phyloP scores from a whole-genome alignment of 306 rosid species.

The Cucurbita moschata region DNA sequence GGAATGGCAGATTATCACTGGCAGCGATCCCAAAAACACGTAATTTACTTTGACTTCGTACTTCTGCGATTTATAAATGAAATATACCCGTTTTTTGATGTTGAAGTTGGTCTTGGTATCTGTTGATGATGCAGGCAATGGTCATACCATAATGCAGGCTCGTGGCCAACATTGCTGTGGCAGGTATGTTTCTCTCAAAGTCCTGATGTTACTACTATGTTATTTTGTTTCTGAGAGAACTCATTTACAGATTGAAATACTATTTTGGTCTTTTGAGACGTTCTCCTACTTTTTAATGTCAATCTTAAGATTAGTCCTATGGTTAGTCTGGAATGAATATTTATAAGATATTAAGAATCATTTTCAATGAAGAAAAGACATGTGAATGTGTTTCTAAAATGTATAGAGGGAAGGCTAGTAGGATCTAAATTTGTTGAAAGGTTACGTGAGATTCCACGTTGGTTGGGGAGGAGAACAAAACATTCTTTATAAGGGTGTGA shows the following conservation, averaged over 20 bases:
- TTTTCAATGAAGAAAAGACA: no score
- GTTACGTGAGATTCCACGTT: no score
- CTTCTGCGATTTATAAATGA: not conserved
- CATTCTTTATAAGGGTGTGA: no score
- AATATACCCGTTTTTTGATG: not conserved
- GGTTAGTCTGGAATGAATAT: no score
- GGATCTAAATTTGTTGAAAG: not conserved
- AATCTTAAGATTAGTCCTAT: no score
- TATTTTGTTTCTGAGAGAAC: not conserved
- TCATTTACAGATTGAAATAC: not conserved
- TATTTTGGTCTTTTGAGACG: no score
- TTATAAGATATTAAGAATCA: no score
- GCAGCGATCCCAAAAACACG: constrained; percentile 87
- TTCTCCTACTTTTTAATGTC: no score
- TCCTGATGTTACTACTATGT: not conserved
- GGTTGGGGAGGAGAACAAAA: no score
- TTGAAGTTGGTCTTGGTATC: not conserved
- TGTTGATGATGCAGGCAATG: constrained; percentile 56
- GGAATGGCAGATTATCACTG: constrained; percentile 85
- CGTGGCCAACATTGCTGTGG: constrained; percentile 91
- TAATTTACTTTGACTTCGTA: constrained; percentile 15
- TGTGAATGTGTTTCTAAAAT: no score
- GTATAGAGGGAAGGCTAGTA: not conserved
- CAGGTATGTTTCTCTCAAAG: constrained; percentile 38
- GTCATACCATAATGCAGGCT: constrained; percentile 84